Percentiles rank a stretch among this genome's conserved stretches.
Conservation (phyloP, 208 protist genomes). For the Crithidia brevicula region DNA sequence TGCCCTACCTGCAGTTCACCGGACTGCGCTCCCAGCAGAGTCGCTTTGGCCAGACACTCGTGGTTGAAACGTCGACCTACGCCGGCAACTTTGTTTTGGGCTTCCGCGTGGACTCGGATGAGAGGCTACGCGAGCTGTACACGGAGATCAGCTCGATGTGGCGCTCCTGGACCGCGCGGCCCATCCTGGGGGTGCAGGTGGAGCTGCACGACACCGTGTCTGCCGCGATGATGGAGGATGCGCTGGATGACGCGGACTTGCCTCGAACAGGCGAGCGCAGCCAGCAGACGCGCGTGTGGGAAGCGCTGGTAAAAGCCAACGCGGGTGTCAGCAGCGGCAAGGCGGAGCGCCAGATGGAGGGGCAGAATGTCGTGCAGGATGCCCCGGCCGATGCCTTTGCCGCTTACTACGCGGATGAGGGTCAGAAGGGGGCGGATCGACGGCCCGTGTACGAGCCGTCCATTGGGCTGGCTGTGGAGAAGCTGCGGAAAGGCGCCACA, state of each 20-base stretch:
- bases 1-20: conserved; percentile 95
- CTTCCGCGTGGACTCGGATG: conserved; percentile 85
- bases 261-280: not conserved
- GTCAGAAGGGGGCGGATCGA: conserved; percentile 74
- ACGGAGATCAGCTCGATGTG: conserved; percentile 84
- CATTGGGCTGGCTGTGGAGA: conserved; percentile 93
- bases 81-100: conserved; percentile 85
- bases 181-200: conserved; percentile 83
- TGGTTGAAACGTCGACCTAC: conserved; percentile 75
- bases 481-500: conserved; percentile 77
- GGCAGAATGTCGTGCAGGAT: conserved; percentile 79
- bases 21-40: conserved; percentile 74
- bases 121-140: conserved; percentile 74
- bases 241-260: conserved; percentile 2
- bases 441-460: conserved; percentile 76
- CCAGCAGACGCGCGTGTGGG: conserved; percentile 11
- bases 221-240: conserved; percentile 2
- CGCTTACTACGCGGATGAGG: conserved; percentile 93
- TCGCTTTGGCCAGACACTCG: conserved; percentile 83
- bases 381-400: conserved; percentile 87
- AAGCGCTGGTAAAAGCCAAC: not conserved
- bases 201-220: conserved; percentile 28
- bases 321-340: not conserved
- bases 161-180: conserved; percentile 74
- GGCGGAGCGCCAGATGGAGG: conserved; percentile 41